Evolutionary conservation across 257 asterid species (phyloP), one percentile per base, ranked within the genome.

Genomic region (Petunia secreta): DNA sequence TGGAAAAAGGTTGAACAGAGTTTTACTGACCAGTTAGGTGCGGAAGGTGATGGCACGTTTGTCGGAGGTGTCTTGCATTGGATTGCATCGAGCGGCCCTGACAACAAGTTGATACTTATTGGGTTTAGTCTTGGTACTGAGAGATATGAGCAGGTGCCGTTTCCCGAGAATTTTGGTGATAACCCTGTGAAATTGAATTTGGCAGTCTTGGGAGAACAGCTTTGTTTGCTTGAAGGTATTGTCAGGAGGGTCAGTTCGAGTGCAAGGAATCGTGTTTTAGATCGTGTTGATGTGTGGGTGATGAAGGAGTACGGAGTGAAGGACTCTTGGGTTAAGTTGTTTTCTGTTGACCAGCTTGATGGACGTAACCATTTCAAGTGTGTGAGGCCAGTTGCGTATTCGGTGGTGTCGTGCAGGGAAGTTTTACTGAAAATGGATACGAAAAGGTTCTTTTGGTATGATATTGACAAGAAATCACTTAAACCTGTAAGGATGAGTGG

Each of bases 121-220:
- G 96, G 91, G 1, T 91, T 92, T 79, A 82, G 86, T 84, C 40
- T 92, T 50, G 85, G 76, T 78, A 85, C 66, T 15, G 96, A 88
- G 87, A 76, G 69, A 75, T 91, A 87, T 79, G 83, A 79, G n/a
- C 75, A 75, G 59, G 75, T 91, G 65, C 75, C 53, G 13, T 79
- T 79, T 5, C 82, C 88, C 0, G 89, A 83, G 39, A 38, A 83
- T 39, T 10, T 41, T 77, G 36, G 25, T 25, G 25, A 25, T 25
- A 25, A 65, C 34, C 43, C 46, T 8, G 79, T 79, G 3, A 82
- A 87, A 68, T n/a, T 88, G 81, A 80, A 73, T 64, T 79, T 92
- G 82, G 88, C 83, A 81, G 83, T 82, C 82, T 40, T 92, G 69
- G 93, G 73, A 8, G 93, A 86, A 11, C 78, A 63, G 69, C 85